Percentiles rank a stretch among this genome's conserved stretches.
Evolutionary conservation across 306 rosid genomes (phyloP).

Genomic region (Prunus salicina): DNA sequence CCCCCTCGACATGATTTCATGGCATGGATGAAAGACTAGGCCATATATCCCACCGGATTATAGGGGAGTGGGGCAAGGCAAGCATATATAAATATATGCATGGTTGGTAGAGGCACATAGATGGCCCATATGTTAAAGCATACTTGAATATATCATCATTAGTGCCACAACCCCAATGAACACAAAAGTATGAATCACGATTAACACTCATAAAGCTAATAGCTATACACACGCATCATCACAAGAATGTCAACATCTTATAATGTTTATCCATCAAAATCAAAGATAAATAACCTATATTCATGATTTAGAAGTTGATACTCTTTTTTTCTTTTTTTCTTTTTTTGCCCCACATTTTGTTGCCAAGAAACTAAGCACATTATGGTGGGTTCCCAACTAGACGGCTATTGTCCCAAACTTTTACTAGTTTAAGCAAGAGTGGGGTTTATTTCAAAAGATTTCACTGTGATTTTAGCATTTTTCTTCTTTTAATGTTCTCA

Average conservation of each 20-base stretch:
- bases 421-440: too few species aligned
- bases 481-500: not conserved
- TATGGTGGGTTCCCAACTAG: too few species aligned
- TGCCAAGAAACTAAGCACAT: not conserved
- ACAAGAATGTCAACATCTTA: not conserved
- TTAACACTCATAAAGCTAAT: not conserved
- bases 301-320: not conserved
- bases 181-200: not conserved
- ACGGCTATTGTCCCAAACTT: too few species aligned
- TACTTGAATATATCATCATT: conserved; percentile 30
- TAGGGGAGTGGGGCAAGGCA: not conserved
- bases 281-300: not conserved
- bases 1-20: conserved; percentile 1
- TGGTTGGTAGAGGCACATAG: conserved; percentile 24
- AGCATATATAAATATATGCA: not conserved
- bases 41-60: not conserved
- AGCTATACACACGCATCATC: not conserved
- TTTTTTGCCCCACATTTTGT: not conserved
- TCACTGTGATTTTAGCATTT: too few species aligned
- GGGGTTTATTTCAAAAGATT: too few species aligned
- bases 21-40: not conserved
- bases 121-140: conserved; percentile 21
- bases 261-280: not conserved
- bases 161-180: not conserved
- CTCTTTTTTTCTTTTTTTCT: not conserved